Conservation (phyloP, 306 rosid species). For the Glycine latifolia region DNA sequence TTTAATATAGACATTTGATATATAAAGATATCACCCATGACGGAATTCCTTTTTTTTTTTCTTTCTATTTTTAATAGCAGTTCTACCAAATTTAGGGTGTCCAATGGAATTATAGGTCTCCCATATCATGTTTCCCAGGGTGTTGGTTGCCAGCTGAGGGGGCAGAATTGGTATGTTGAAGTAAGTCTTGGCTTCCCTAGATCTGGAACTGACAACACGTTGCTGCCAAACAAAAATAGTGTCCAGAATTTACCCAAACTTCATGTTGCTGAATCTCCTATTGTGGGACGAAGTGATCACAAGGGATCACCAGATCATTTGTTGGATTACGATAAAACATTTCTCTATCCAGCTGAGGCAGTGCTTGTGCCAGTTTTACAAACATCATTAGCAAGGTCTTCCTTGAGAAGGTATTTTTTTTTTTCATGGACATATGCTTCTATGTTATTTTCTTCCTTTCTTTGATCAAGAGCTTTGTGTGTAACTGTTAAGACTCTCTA, state of each 20-base stretch:
- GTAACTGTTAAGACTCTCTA: conserved; percentile 32
- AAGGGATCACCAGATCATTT: conserved; percentile 67
- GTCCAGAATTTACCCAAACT: conserved; percentile 59
- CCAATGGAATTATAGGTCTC: conserved; percentile 80
- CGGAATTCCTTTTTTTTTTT: conserved; percentile 35
- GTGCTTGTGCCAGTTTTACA: conserved; percentile 88
- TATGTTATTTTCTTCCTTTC: conserved; percentile 34
- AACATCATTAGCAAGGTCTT: conserved; percentile 79
- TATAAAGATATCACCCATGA: conserved; percentile 32
- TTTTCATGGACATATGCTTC: conserved; percentile 3
- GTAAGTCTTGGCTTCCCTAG: conserved; percentile 86
- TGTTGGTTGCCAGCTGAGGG: conserved; percentile 81
- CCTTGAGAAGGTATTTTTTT: conserved; percentile 75
- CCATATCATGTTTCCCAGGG: conserved; percentile 83
- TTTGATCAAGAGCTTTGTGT: conserved; percentile 6
- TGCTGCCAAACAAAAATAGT: conserved; percentile 59
- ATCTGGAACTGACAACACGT: conserved; percentile 61
- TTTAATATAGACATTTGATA: conserved; percentile 31
- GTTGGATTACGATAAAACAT: conserved; percentile 69
- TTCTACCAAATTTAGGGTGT: conserved; percentile 72
- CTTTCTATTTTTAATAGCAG: conserved; percentile 51
- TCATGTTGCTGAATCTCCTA: conserved; percentile 64
- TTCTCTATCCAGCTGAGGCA: conserved; percentile 90
- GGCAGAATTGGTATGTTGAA: conserved; percentile 90
- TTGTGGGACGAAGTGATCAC: conserved; percentile 69